Percentiles rank a stretch among this genome's conserved stretches.
Evolutionary conservation across 257 asterid species (phyloP).

Genomic region (Solanum clarkiae): DNA sequence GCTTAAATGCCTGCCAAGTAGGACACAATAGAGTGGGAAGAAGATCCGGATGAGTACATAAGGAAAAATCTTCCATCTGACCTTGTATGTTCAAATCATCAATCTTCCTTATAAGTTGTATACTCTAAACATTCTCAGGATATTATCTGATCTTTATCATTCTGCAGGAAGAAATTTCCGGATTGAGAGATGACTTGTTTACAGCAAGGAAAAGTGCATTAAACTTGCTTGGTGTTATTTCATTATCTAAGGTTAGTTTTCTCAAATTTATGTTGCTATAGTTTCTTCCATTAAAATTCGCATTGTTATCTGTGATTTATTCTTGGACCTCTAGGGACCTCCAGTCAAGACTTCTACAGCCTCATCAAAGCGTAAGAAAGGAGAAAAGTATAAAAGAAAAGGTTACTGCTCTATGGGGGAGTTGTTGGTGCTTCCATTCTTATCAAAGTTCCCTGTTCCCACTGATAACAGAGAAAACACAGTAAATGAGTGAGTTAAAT

Average conservation of each 20-base stretch:
- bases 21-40: slow-evolving; percentile 36
- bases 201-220: slow-evolving; percentile 40
- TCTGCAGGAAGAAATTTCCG: slow-evolving; percentile 28
- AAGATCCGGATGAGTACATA: slow-evolving; percentile 32
- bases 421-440: slow-evolving; percentile 29
- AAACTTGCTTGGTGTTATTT: slow-evolving; percentile 30
- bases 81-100: slow-evolving; percentile 13
- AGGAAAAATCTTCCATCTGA: slow-evolving; percentile 36
- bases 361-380: slow-evolving; percentile 38
- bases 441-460: slow-evolving; percentile 28
- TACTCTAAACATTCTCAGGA: background rate
- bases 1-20: background rate
- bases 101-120: background rate
- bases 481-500: slow-evolving; percentile 24
- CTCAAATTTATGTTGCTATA: background rate
- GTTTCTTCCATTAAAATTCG: background rate
- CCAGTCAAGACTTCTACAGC: slow-evolving; percentile 9
- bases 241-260: slow-evolving; percentile 20
- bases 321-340: slow-evolving; percentile 25
- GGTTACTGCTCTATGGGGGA: slow-evolving; percentile 25
- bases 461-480: slow-evolving; percentile 1
- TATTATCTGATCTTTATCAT: background rate
- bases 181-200: slow-evolving; percentile 30
- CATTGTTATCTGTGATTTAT: background rate
- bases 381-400: slow-evolving; percentile 22